Percentiles rank a stretch among this genome's conserved stretches.
phyloP scores from a whole-genome alignment of 257 asterid species.

The Voacanga thouarsii region DNA sequence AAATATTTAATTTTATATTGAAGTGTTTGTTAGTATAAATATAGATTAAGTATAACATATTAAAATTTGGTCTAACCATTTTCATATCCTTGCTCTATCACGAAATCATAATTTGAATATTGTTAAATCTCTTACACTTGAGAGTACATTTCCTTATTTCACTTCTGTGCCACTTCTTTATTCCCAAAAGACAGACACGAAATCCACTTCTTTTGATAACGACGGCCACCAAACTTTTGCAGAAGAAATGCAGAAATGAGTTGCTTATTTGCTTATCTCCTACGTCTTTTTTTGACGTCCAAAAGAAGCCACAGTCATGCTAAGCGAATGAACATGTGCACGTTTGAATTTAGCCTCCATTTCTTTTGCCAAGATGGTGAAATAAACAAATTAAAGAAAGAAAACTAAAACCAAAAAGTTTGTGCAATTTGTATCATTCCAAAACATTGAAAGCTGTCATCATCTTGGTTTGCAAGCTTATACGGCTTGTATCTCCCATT shows the following conservation, averaged over 20 bases:
- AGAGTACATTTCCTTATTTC: neutral
- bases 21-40: no score
- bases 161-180: conserved; percentile 4
- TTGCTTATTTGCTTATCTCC: neutral
- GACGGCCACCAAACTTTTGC: conserved; percentile 10
- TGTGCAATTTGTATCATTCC: neutral
- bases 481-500: no score
- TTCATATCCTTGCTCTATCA: neutral
- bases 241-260: neutral
- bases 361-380: neutral
- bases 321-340: neutral
- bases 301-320: neutral
- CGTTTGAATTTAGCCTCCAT: neutral
- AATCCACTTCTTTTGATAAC: neutral
- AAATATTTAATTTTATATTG: no score
- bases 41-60: no score
- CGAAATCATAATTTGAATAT: no score
- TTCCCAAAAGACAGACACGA: neutral
- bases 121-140: neutral
- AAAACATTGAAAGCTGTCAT: neutral
- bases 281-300: neutral
- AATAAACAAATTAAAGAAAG: neutral
- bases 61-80: no score
- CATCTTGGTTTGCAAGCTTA: no score
- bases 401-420: no score